A percentile compares a stretch with the other conserved stretches of the same genome.
Evolutionary conservation across 352 stramenopile species (phyloP).

Genomic region (Aphanomyces astaci): DNA sequence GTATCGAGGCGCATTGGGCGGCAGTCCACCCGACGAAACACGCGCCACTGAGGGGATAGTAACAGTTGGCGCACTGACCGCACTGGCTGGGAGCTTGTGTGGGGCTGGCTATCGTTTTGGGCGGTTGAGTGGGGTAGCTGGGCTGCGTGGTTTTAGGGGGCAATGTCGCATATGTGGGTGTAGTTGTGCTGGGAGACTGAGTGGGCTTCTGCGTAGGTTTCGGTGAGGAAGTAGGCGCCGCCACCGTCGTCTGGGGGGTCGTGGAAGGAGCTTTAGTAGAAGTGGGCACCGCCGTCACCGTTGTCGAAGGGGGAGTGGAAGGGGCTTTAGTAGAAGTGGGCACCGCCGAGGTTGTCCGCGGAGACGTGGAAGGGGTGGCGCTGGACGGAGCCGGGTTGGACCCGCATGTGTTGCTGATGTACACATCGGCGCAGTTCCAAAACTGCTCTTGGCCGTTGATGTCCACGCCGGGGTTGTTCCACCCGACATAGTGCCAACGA

Average conservation of each 20-base stretch:
- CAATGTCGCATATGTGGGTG: neutral
- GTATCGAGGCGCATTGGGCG: neutral
- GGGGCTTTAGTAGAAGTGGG: too few relatives aligned
- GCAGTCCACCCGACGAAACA: neutral
- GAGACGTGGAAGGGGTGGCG: too few relatives aligned
- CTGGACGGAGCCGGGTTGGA: neutral
- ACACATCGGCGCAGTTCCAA: slow-evolving; percentile 28
- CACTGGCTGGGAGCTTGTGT: too few relatives aligned
- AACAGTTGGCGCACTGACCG: neutral
- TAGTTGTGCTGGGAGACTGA: neutral
- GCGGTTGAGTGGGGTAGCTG: neutral
- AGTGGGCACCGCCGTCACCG: neutral
- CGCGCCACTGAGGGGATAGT: neutral
- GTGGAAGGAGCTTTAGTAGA: neutral
- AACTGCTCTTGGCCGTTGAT: slow-evolving; percentile 20
- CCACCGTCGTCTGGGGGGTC: neutral
- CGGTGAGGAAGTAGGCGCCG: neutral
- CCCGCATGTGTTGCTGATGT: slow-evolving; percentile 8
- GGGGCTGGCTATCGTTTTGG: too few relatives aligned
- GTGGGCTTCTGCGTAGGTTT: neutral
- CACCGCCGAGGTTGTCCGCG: too few relatives aligned
- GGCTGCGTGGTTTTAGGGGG: neutral
- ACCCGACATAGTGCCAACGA: slow-evolving; percentile 23
- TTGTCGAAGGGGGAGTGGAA: neutral
- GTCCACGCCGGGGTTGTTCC: slow-evolving; percentile 14